Evolutionary conservation across 1,139 yeast genomes (phyloP).

Genomic region (Suhomyces coccinellae): DNA sequence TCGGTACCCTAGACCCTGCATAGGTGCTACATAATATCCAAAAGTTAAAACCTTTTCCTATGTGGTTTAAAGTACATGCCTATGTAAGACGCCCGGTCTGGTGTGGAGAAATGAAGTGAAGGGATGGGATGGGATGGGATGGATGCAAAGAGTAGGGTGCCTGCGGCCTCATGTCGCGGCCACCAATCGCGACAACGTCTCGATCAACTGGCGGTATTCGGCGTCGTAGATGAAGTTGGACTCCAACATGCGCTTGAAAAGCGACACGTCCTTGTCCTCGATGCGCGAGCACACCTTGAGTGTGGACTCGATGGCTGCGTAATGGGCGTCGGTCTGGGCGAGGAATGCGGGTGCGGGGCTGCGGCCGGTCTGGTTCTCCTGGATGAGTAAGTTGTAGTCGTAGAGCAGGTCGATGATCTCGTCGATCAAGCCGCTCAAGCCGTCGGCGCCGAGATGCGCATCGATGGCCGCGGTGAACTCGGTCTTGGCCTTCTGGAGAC

Average conservation of each 20-base stretch:
- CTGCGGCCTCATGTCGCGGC: neutral
- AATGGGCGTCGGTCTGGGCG: slow-evolving; percentile 5
- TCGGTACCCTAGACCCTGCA: neutral
- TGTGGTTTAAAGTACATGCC: neutral
- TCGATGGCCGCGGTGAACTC: slow-evolving; percentile 13
- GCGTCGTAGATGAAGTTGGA: slow-evolving; percentile 11
- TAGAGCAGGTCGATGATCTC: slow-evolving; percentile 18
- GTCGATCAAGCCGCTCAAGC: slow-evolving; percentile 16
- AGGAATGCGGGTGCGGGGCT: slow-evolving; percentile 5
- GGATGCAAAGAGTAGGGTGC: neutral
- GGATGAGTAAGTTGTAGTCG: slow-evolving; percentile 19
- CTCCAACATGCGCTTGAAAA: slow-evolving; percentile 12
- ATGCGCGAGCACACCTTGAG: slow-evolving; percentile 8
- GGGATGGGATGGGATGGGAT: too few species aligned
- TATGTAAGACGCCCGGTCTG: neutral
- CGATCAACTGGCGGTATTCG: slow-evolving; percentile 8
- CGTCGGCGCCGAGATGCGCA: slow-evolving; percentile 16
- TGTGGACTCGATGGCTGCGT: slow-evolving; percentile 11
- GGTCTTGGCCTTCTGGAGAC: slow-evolving; percentile 13
- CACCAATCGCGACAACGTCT: slow-evolving; percentile 4
- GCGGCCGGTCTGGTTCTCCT: slow-evolving; percentile 10
- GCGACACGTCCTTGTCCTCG: slow-evolving; percentile 10
- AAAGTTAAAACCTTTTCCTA: too few species aligned
- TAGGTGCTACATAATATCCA: too few species aligned
- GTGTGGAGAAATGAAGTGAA: neutral